Evolutionary conservation across 2,329 filamentous ascomycete genomes (phyloP), one percentile per base, ranked within the genome.

Genomic region (Thermoascus crustaceus): DNA sequence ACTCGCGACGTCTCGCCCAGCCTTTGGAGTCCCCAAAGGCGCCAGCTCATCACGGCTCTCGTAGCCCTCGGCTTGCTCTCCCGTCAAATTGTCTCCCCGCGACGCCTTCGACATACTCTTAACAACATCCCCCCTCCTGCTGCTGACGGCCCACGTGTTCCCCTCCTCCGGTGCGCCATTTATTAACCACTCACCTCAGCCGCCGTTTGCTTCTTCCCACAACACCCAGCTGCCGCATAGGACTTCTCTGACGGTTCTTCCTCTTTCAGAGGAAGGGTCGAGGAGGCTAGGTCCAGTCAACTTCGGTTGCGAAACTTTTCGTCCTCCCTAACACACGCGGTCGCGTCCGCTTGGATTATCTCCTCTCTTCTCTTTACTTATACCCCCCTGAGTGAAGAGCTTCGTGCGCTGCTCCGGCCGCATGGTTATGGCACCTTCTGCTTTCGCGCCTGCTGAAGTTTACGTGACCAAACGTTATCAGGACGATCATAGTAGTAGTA

Each of bases 221-320:
- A 68, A 68, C 69, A 66, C 68, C 76, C 83, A 94, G 85, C 89
- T 96, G 91, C 91, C 91, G 91, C 89, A 98, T 98, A 96, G 86
- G 85, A 93, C 83, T 80, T 78, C 78, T 81, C 81, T 78, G 78
- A 76, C 80, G 84, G 83, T 88, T 94, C 89, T 96, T 96, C 89
- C 88, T 94, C 89, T 91, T 72, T 73, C 72, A 68, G 89, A 88
- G 91, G 91, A 89, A 93, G 91, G 91, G 86, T 94, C 87, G 84
- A 86, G 83, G 82, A 89, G 86, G 82, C 85, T 85, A 86, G 83
- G 86, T 82, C 85, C 84, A 78, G 80, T 81, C 76, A 81, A 74
- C 75, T 75, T 84, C 76, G 85, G 82, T 80, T 82, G 85, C 76
- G 84, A 85, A 73, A 83, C 82, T 70, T 94, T 88, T 72, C 82